phyloP scores from a whole-genome alignment of 768 basidiomycete species.

The Plicaturopsis crispa region DNA sequence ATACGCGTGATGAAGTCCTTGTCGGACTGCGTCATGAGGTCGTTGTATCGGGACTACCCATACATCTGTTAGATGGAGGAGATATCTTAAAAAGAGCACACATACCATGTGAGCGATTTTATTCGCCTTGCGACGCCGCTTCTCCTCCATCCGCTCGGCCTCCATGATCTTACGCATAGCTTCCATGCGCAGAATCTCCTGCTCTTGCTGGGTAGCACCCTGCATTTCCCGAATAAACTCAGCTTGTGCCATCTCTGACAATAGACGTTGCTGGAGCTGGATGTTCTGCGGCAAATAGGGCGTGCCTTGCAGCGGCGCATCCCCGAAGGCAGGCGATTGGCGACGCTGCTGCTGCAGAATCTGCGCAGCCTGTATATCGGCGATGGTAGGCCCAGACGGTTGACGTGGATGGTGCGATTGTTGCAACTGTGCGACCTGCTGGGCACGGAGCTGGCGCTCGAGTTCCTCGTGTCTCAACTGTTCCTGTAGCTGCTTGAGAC shows the following conservation, averaged over 20 bases:
- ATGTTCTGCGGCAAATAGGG: constrained; percentile 54
- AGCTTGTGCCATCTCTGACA: constrained; percentile 69
- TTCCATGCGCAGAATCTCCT: constrained; percentile 66
- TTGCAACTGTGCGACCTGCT: constrained; percentile 41
- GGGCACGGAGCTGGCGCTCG: constrained; percentile 53
- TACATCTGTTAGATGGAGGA: background rate
- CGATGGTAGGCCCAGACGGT: constrained; percentile 36
- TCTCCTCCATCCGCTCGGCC: constrained; percentile 84
- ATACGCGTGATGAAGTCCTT: constrained; percentile 99
- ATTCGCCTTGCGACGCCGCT: constrained; percentile 67
- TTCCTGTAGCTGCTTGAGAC: constrained; percentile 54
- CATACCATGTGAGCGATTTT: constrained; percentile 87
- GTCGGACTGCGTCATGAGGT: constrained; percentile 95
- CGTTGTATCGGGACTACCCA: constrained; percentile 79
- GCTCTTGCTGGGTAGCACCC: constrained; percentile 48
- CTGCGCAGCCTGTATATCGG: constrained; percentile 40
- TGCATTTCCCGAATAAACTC: constrained; percentile 63
- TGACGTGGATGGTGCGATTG: constrained; percentile 37
- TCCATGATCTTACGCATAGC: constrained; percentile 88
- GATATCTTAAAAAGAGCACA: constrained; percentile 5
- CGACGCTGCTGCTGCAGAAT: constrained; percentile 40
- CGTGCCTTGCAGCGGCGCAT: constrained; percentile 32
- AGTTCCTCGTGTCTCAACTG: constrained; percentile 59
- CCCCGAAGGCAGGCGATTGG: constrained; percentile 35
- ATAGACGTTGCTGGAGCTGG: constrained; percentile 66